Percentiles rank a stretch among this genome's conserved stretches.
These are phyloP conservation scores for Apiotrichum veenhuisii DNA, from an alignment of 1,284 basidiomycete genomes.

Conservation along the genomic window DNA sequence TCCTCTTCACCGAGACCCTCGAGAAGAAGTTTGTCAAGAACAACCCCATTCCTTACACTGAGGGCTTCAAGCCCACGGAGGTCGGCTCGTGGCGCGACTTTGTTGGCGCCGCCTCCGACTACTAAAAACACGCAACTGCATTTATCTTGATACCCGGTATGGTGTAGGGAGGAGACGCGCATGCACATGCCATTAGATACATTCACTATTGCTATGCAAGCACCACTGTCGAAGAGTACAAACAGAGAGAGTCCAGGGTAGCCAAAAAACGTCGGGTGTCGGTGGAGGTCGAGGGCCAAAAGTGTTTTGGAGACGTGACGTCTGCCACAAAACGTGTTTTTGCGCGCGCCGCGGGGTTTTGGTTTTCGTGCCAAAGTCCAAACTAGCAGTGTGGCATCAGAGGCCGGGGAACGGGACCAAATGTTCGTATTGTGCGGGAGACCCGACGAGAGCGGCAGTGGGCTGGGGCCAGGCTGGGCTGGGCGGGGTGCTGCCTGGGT, in stretches of 20 bases:
- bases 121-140: conserved; percentile 17
- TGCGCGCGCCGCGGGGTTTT: background rate
- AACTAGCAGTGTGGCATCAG: background rate
- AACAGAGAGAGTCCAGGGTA: background rate
- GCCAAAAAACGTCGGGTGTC: no score
- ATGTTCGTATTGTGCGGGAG: no score
- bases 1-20: conserved; percentile 86
- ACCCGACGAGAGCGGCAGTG: no score
- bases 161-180: background rate
- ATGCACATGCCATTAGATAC: conserved; percentile 11
- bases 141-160: conserved; percentile 12
- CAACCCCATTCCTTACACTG: conserved; percentile 74
- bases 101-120: conserved; percentile 55
- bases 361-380: background rate
- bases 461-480: no score
- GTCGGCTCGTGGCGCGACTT: conserved; percentile 89
- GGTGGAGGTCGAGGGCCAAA: background rate
- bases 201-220: conserved; percentile 13
- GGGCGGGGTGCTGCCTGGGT: no score
- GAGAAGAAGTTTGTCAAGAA: conserved; percentile 82
- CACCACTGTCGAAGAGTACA: conserved; percentile 2
- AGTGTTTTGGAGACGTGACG: background rate
- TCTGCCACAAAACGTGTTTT: conserved; percentile 1
- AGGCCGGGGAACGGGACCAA: background rate
- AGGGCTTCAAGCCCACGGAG: conserved; percentile 88